Evolutionary conservation across 2,329 filamentous ascomycete genomes (phyloP).

Genomic region (Exophiala phaeomuriformis): DNA sequence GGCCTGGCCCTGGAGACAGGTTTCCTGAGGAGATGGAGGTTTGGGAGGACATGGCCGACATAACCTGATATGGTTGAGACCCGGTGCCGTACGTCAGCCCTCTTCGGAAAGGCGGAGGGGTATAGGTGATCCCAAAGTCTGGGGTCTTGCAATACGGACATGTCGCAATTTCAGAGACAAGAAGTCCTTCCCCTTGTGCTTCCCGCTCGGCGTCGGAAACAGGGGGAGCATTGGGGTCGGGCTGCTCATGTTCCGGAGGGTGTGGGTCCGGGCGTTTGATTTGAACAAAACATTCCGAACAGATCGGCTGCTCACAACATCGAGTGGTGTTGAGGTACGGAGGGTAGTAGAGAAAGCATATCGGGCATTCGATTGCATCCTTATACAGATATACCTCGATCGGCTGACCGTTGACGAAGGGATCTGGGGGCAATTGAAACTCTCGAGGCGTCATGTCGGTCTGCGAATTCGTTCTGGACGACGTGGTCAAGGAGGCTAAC

Average conservation of each 20-base stretch:
- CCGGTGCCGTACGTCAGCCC: conserved; percentile 63
- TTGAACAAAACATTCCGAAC: conserved; percentile 97
- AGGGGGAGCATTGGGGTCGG: conserved; percentile 36
- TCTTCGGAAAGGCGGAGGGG: conserved; percentile 77
- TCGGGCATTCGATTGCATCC: conserved; percentile 80
- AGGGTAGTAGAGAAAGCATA: conserved; percentile 94
- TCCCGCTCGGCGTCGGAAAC: conserved; percentile 33
- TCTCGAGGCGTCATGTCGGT: conserved; percentile 70
- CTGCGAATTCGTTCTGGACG: conserved; percentile 65
- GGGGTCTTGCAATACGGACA: conserved; percentile 94
- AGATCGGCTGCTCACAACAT: conserved; percentile 93
- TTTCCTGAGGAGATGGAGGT: conserved; percentile 63
- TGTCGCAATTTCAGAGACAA: conserved; percentile 83
- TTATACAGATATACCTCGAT: conserved; percentile 93
- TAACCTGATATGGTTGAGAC: conserved; percentile 44
- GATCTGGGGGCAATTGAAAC: conserved; percentile 69
- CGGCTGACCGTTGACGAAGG: conserved; percentile 87
- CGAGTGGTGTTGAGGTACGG: conserved; percentile 89
- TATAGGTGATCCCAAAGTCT: conserved; percentile 94
- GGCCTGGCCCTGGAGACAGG: conserved; percentile 33
- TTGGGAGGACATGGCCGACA: conserved; percentile 76
- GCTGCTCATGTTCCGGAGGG: conserved; percentile 65
- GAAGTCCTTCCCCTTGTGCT: conserved; percentile 48
- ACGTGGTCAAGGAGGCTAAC: conserved; percentile 69
- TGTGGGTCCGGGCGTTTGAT: conserved; percentile 93